Evolutionary conservation across 345 rosid species (phyloP).

Genomic region (Populus simonii): DNA sequence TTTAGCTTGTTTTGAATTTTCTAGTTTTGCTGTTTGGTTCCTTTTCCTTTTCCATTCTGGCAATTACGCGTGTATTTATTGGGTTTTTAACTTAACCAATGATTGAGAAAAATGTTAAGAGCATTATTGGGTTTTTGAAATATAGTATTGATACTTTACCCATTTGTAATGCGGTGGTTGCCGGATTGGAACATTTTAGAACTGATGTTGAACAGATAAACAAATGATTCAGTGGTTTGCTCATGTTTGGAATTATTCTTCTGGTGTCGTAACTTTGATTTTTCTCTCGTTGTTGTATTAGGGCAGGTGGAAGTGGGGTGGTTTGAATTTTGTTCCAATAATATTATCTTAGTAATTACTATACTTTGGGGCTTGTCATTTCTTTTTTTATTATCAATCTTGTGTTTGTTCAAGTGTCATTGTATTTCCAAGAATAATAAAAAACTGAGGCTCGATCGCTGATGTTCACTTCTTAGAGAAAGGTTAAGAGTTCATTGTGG

Average conservation of each 20-base stretch:
- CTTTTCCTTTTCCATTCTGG: too few relatives aligned
- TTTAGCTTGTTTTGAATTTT: background rate
- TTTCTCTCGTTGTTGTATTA: conserved; percentile 14
- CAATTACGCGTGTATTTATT: too few relatives aligned
- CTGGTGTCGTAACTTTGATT: conserved; percentile 7
- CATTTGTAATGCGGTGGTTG: conserved; percentile 15
- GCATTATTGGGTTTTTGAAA: background rate
- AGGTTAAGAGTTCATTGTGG: background rate
- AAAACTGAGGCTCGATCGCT: background rate
- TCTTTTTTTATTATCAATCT: conserved; percentile 2
- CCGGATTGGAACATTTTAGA: conserved; percentile 11
- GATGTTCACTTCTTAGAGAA: conserved; percentile 2
- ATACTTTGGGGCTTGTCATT: conserved; percentile 18
- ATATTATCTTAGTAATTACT: background rate
- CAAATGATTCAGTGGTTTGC: conserved; percentile 6
- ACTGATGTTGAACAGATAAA: background rate
- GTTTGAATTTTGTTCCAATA: conserved; percentile 22
- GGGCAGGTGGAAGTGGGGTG: conserved; percentile 33
- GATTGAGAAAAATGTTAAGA: background rate
- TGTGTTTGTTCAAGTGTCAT: conserved; percentile 1
- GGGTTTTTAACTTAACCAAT: too few relatives aligned
- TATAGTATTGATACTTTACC: background rate
- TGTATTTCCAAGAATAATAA: background rate
- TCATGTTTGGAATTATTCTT: conserved; percentile 20
- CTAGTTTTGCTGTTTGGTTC: background rate